Evolutionary conservation across 345 rosid genomes (phyloP).

Genomic region (Toxicodendron radicans): DNA sequence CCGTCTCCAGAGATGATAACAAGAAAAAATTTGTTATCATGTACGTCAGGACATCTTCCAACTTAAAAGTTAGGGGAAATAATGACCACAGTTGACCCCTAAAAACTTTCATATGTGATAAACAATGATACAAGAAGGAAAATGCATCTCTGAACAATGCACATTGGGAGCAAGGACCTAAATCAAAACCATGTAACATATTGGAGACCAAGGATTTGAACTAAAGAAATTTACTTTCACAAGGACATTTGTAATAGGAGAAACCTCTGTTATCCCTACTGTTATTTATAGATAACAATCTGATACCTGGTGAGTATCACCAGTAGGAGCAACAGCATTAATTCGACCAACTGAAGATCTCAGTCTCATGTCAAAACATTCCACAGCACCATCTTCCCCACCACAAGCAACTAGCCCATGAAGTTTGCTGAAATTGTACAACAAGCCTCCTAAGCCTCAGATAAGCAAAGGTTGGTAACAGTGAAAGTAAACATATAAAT

Average conservation of each 20-base stretch:
- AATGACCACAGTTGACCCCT: neutral
- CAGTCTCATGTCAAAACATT: slow-evolving; percentile 87
- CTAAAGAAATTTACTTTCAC: neutral
- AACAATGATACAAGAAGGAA: neutral
- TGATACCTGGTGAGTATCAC: slow-evolving; percentile 64
- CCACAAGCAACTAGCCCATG: slow-evolving; percentile 99
- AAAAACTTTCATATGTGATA: neutral
- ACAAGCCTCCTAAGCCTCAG: slow-evolving; percentile 14
- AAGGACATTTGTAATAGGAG: neutral
- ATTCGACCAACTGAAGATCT: slow-evolving; percentile 84
- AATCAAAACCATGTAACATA: neutral
- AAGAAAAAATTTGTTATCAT: neutral
- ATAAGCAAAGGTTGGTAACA: neutral
- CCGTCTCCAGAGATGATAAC: slow-evolving; percentile 1
- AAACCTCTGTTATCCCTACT: neutral
- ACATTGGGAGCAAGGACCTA: neutral
- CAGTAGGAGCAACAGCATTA: slow-evolving; percentile 72
- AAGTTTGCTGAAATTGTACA: slow-evolving; percentile 51
- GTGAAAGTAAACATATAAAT: neutral
- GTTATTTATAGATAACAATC: neutral
- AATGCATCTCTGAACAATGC: neutral
- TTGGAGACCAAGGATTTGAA: neutral
- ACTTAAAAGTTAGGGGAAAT: neutral
- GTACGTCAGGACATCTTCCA: neutral
- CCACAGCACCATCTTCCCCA: slow-evolving; percentile 96